A percentile compares a stretch with the other conserved stretches of the same genome.
phyloP scores from a whole-genome alignment of 768 basidiomycete genomes.

The Gymnopilus dilepis region DNA sequence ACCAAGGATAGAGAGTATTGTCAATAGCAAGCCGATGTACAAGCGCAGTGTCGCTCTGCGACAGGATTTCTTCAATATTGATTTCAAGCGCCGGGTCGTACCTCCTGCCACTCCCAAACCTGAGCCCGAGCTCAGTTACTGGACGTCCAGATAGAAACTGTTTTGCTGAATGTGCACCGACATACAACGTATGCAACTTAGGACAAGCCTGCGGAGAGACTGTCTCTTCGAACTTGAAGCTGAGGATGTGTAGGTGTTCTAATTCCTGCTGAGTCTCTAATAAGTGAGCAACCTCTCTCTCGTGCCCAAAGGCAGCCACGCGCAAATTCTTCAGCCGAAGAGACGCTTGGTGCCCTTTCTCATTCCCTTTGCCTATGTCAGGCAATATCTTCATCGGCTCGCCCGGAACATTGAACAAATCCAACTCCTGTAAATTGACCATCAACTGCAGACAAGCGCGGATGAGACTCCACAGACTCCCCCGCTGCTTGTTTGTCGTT shows the following conservation, averaged over 20 bases:
- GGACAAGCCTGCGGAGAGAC: background rate
- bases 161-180: background rate
- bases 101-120: too few species aligned
- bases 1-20: background rate
- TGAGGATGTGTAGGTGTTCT: background rate
- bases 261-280: background rate
- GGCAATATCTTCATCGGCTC: background rate
- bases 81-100: background rate
- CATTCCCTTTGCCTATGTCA: background rate
- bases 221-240: too few species aligned
- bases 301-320: background rate
- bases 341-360: background rate
- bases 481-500: background rate
- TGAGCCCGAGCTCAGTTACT: background rate
- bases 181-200: background rate
- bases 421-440: conserved; percentile 5
- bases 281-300: background rate
- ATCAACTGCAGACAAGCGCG: background rate
- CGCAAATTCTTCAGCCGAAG: conserved; percentile 8
- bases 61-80: background rate
- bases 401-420: background rate
- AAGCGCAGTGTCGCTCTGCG: background rate
- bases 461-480: background rate
- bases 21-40: background rate
- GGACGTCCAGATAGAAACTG: background rate